These are phyloP conservation scores for Pachyrhizus erosus DNA, from an alignment of 306 rosid species.

Conservation along the genomic window DNA sequence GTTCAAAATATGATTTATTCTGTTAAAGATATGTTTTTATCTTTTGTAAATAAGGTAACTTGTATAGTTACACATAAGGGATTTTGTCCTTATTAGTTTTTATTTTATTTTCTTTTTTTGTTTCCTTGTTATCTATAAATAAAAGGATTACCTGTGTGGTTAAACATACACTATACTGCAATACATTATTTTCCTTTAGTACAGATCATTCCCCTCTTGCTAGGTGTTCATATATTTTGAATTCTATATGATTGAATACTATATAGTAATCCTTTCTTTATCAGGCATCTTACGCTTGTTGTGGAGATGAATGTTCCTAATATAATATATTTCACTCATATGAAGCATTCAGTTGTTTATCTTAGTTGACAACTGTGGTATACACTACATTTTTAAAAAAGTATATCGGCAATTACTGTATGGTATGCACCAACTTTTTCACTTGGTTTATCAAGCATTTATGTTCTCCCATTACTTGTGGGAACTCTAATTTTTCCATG, in stretches of 20 bases:
- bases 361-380: conserved; percentile 7
- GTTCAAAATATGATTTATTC: too few relatives aligned
- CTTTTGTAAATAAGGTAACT: too few relatives aligned
- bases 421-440: not conserved
- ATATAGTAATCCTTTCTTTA: not conserved
- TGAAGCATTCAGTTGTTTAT: conserved; percentile 27
- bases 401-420: not conserved
- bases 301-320: not conserved
- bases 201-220: not conserved
- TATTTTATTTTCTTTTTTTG: too few relatives aligned
- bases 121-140: too few relatives aligned
- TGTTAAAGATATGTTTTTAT: too few relatives aligned
- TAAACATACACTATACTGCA: too few relatives aligned
- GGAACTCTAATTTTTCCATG: not conserved
- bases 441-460: not conserved
- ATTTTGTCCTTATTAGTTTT: too few relatives aligned
- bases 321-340: not conserved
- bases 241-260: not conserved
- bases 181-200: too few relatives aligned
- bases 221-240: not conserved
- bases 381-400: not conserved
- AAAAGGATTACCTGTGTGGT: too few relatives aligned
- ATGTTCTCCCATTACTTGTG: not conserved
- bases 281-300: conserved; percentile 4
- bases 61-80: too few relatives aligned